A percentile compares a stretch with the other conserved stretches of the same genome.
These are phyloP conservation scores for Sugiyamaella floridensis DNA, from an alignment of 805 yeast species.

Conservation along the genomic window DNA sequence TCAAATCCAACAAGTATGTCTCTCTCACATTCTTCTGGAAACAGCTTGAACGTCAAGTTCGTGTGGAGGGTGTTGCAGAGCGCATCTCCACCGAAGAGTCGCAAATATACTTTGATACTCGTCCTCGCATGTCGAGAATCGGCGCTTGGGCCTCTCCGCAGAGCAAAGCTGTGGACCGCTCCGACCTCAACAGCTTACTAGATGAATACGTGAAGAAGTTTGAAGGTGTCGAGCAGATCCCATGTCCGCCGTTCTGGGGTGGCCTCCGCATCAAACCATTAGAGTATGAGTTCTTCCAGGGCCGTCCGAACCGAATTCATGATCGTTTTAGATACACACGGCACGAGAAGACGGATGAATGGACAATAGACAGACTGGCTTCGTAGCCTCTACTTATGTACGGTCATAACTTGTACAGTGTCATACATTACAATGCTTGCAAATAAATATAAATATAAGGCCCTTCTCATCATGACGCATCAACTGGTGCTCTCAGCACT, in stretches of 20 bases:
- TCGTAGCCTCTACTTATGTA: conserved; percentile 36
- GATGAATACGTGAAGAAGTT: conserved; percentile 48
- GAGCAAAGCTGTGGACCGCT: conserved; percentile 55
- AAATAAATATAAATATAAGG: not conserved
- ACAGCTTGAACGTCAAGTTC: conserved; percentile 80
- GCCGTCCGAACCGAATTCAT: conserved; percentile 81
- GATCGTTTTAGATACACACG: conserved; percentile 75
- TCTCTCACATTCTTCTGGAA: conserved; percentile 91
- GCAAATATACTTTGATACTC: conserved; percentile 68
- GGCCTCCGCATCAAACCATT: conserved; percentile 83
- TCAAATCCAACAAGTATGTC: conserved; percentile 66
- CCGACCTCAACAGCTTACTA: conserved; percentile 53
- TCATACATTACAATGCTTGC: not conserved
- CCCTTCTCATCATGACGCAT: not conserved
- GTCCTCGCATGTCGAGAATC: conserved; percentile 88
- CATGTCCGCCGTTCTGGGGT: conserved; percentile 95
- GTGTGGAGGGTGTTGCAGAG: conserved; percentile 83
- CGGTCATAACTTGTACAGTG: not conserved
- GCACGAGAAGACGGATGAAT: conserved; percentile 39
- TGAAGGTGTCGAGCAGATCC: conserved; percentile 56
- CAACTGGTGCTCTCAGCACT: not conserved
- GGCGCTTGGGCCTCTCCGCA: conserved; percentile 99
- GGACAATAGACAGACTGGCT: conserved; percentile 66
- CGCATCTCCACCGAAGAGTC: conserved; percentile 66
- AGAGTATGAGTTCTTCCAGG: conserved; percentile 97